Conservation (phyloP, 2,329 filamentous ascomycete species). For the Penicillium sp. region DNA sequence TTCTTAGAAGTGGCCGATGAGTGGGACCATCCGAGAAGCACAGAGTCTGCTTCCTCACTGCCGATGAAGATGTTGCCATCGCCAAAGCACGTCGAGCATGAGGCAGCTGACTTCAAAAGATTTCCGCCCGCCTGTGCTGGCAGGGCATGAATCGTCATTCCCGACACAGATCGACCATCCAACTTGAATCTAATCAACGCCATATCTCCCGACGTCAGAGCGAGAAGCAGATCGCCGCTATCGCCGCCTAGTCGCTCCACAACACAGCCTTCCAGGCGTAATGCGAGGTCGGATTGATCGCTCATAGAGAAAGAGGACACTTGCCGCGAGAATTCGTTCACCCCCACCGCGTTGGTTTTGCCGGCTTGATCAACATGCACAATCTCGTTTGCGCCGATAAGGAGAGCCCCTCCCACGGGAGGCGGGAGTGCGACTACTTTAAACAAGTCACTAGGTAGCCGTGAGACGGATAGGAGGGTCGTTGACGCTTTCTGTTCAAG, state of each 20-base stretch:
- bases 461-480: constrained; percentile 81
- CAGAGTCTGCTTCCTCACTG: constrained; percentile 78
- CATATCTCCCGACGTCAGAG: constrained; percentile 73
- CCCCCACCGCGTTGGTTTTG: constrained; percentile 86
- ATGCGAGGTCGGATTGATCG: constrained; percentile 78
- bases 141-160: constrained; percentile 71
- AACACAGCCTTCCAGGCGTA: constrained; percentile 79
- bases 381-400: constrained; percentile 85
- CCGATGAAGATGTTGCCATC: constrained; percentile 77
- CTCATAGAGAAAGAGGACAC: constrained; percentile 80
- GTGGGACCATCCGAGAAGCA: constrained; percentile 76
- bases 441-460: constrained; percentile 84
- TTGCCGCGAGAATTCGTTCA: constrained; percentile 85
- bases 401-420: constrained; percentile 83
- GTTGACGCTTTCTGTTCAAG: constrained; percentile 92
- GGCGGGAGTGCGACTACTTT: constrained; percentile 78
- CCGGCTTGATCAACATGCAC: constrained; percentile 96
- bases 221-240: constrained; percentile 79
- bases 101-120: constrained; percentile 62
- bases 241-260: constrained; percentile 76
- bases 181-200: constrained; percentile 78
- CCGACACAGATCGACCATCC: constrained; percentile 88
- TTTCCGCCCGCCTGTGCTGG: constrained; percentile 63
- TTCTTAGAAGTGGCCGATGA: constrained; percentile 63
- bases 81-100: constrained; percentile 69